A percentile compares a stretch with the other conserved stretches of the same genome.
These are phyloP conservation scores for Boletus speciosus DNA, from an alignment of 768 basidiomycete species.

Conservation along the genomic window DNA sequence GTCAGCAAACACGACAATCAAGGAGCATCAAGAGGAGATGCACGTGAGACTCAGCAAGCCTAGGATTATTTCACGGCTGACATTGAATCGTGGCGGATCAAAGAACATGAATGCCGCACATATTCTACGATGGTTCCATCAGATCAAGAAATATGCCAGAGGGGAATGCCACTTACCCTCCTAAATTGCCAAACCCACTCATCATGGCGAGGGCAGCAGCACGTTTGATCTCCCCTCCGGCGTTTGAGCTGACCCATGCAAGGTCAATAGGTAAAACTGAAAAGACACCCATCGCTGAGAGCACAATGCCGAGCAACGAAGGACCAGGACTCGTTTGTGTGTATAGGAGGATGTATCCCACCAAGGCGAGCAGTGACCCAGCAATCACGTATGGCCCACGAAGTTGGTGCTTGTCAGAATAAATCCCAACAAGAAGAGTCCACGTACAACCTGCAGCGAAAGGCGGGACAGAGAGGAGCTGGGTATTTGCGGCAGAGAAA, in stretches of 20 bases:
- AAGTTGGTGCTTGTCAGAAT: constrained; percentile 40
- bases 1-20: constrained; percentile 25
- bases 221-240: constrained; percentile 52
- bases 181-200: constrained; percentile 51
- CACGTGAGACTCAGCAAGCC: constrained; percentile 25
- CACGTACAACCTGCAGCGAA: constrained; percentile 41
- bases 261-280: constrained; percentile 42
- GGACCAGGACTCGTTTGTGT: constrained; percentile 15
- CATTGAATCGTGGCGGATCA: constrained; percentile 35
- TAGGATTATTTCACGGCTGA: constrained; percentile 31
- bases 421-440: constrained; percentile 37
- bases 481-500: constrained; percentile 45
- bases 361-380: constrained; percentile 36
- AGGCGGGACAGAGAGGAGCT: constrained; percentile 46
- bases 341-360: constrained; percentile 49
- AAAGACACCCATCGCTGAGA: constrained; percentile 48
- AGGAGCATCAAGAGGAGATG: constrained; percentile 8
- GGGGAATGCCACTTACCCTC: constrained; percentile 37
- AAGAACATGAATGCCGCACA: constrained; percentile 40
- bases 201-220: constrained; percentile 50
- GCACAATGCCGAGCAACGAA: constrained; percentile 42
- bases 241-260: constrained; percentile 52
- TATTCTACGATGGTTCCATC: constrained; percentile 24
- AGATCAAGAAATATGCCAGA: neutral
- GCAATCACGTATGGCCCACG: constrained; percentile 48